A percentile compares a stretch with the other conserved stretches of the same genome.
These are phyloP conservation scores for Kazachstania martiniae DNA, from an alignment of 805 yeast species.

Conservation along the genomic window DNA sequence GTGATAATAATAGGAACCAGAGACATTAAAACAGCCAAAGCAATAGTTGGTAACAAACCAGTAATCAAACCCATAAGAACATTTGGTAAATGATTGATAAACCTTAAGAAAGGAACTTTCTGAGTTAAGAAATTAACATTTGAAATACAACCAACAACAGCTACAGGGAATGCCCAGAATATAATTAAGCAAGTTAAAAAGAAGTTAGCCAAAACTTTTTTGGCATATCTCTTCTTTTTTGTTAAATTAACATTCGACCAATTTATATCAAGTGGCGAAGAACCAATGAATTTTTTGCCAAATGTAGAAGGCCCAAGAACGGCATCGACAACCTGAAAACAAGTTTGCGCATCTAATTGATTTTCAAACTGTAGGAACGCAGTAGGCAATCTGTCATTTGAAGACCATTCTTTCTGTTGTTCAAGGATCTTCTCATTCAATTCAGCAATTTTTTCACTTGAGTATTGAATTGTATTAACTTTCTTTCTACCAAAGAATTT, in stretches of 20 bases:
- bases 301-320: slow-evolving; percentile 27
- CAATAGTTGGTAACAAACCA: slow-evolving; percentile 74
- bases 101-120: slow-evolving; percentile 62
- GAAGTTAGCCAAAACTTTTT: slow-evolving; percentile 48
- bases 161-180: slow-evolving; percentile 95
- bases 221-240: slow-evolving; percentile 44
- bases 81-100: slow-evolving; percentile 63
- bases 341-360: slow-evolving; percentile 81
- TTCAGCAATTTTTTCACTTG: slow-evolving; percentile 54
- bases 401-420: slow-evolving; percentile 39
- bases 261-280: slow-evolving; percentile 70
- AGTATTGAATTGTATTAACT: slow-evolving; percentile 73
- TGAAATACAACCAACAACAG: slow-evolving; percentile 92
- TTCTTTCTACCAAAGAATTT: slow-evolving; percentile 54
- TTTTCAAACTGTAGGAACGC: slow-evolving; percentile 74
- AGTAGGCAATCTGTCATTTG: slow-evolving; percentile 45
- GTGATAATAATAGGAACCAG: slow-evolving; percentile 78
- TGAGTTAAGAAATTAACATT: slow-evolving; percentile 67
- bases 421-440: slow-evolving; percentile 53
- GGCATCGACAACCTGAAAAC: slow-evolving; percentile 70
- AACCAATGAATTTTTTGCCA: slow-evolving; percentile 43
- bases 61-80: slow-evolving; percentile 74
- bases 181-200: slow-evolving; percentile 59
- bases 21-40: slow-evolving; percentile 74
- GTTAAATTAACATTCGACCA: slow-evolving; percentile 68